Evolutionary conservation across 257 asterid species (phyloP), one percentile per base, ranked within the genome.

Genomic region (Solanum peruvianum): DNA sequence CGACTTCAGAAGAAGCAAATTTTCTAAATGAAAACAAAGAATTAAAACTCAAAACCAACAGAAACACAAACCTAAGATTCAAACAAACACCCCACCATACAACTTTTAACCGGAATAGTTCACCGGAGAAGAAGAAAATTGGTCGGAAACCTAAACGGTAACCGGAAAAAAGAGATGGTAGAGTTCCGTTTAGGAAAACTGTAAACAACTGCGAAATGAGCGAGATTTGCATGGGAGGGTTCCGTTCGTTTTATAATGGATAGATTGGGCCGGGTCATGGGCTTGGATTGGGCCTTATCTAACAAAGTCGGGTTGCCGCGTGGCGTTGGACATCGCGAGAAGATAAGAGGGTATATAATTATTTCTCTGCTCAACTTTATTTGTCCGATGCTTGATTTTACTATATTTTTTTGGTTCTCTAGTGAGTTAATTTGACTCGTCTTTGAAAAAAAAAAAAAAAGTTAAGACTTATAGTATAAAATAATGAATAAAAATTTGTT

Each of bases 1-100:
- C 98, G 93, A 90, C 92, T 90, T 97, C 98, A 97, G 98, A 94
- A 94, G 99, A 91, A 92, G 91, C 31, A 73, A 41, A 52, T 86
- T 80, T 56, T 69, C 73, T 78, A 11, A 21, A 29, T 49, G 75
- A 73, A 33, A 66, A 81, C 66, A n/a, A 86, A 81, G 77, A 33
- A 45, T 11, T 0, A 9, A 45, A 41, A 71, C 5, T 3, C 2
- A 21, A 73, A 56, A 44, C 29, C 49, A 23, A 88, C 29, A 35
- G 31, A 52, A 58, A 64, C 62, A 73, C 92, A 89, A 92, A 58
- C 89, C 92, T 89, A 92, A 35, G 87, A 76, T 31, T 52, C 49
- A 90, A 52, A 89, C 5, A 82, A 82, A 87, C 87, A 91, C 71
- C 91, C 92, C 87, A 96, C 92, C 98, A 96, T 96, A 93, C 96